Conservation (phyloP, 1,284 basidiomycete species). For the Entoloma clypeatum region DNA sequence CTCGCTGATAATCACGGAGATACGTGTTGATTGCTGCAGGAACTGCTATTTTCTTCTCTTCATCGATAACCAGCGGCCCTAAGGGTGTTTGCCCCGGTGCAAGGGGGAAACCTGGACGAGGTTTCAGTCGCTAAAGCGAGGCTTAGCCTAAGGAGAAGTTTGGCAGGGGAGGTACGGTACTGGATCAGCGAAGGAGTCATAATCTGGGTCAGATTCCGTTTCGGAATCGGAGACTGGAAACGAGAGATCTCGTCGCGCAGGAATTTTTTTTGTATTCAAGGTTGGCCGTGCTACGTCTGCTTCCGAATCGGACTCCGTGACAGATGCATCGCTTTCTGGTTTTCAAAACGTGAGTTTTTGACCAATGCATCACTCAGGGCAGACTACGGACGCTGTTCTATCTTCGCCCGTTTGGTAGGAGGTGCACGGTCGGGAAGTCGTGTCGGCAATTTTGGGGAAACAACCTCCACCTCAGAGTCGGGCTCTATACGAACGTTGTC, state of each 20-base stretch:
- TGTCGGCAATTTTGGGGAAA: conserved; percentile 7
- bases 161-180: conserved; percentile 10
- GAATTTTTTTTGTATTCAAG: neutral
- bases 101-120: conserved; percentile 54
- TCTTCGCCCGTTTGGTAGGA: conserved; percentile 7
- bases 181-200: conserved; percentile 25
- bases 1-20: conserved; percentile 80
- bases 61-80: conserved; percentile 47
- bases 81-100: conserved; percentile 37
- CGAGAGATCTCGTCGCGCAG: no score
- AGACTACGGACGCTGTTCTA: conserved; percentile 16
- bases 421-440: neutral
- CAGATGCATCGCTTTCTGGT: conserved; percentile 29
- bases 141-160: neutral
- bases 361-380: neutral
- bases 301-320: conserved; percentile 43
- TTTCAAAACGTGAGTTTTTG: neutral
- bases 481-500: conserved; percentile 18
- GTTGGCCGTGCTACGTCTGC: conserved; percentile 13
- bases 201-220: conserved; percentile 37
- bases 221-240: conserved; percentile 26
- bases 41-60: conserved; percentile 45
- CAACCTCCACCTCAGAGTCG: conserved; percentile 21
- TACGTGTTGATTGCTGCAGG: conserved; percentile 76
- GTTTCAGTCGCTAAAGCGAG: conserved; percentile 31